Conservation (phyloP, 257 asterid genomes). For the Scutellaria galericulata region DNA sequence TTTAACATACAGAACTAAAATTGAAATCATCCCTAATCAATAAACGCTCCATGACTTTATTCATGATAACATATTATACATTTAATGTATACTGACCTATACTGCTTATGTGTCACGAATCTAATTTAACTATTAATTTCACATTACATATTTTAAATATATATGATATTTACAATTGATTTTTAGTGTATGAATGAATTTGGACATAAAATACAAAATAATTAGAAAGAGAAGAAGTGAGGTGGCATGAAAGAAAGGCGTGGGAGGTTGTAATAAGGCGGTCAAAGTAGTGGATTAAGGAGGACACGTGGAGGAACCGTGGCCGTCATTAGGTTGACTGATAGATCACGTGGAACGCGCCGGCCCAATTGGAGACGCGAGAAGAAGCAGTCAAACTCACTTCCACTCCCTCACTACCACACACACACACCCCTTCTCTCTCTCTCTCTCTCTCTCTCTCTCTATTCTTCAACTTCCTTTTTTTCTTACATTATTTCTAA, state of each 20-base stretch:
- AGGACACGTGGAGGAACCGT: conserved; percentile 23
- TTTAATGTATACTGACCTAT: too few species aligned
- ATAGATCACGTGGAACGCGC: conserved; percentile 32
- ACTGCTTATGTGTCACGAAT: too few species aligned
- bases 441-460: conserved; percentile 42
- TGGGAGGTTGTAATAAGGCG: conserved; percentile 33
- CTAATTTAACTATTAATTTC: too few species aligned
- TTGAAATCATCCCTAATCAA: too few species aligned
- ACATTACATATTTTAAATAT: too few species aligned
- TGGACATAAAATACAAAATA: not conserved
- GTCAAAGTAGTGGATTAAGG: conserved; percentile 21
- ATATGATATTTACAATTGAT: too few species aligned
- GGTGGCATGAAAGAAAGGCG: not conserved
- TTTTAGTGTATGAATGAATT: not conserved
- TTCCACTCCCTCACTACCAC: conserved; percentile 19
- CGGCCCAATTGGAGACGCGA: conserved; percentile 19
- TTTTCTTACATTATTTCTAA: conserved; percentile 27
- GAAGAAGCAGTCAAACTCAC: conserved; percentile 40
- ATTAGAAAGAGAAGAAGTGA: not conserved
- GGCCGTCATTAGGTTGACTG: conserved; percentile 45
- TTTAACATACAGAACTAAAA: too few species aligned
- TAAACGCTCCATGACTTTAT: too few species aligned
- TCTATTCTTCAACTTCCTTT: conserved; percentile 23
- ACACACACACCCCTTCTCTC: too few species aligned
- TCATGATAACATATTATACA: too few species aligned